Evolutionary conservation across 176 grass and related monocot genomes (phyloP), one percentile per base, ranked within the genome.

Genomic region (Phragmites australis): DNA sequence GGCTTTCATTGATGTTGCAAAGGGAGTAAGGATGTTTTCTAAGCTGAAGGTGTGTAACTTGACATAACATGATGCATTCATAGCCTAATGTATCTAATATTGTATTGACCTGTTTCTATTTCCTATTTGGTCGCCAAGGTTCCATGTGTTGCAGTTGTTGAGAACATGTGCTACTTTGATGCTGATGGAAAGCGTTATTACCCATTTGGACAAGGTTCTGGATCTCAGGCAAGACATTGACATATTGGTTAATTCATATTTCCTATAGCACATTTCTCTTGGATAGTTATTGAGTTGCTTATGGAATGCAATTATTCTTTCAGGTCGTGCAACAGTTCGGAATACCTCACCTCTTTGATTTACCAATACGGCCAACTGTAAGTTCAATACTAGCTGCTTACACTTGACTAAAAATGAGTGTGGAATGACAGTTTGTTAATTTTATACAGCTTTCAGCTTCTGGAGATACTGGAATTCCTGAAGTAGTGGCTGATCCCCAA

Each of bases 151-250:
- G 95, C 92, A 45, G 95, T 98, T 79, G 95, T 98, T 75, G 92
- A 98, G 86, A 98, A 98, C 81, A 94, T 98, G 95, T 98, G 95
- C 83, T 98, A 98, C 84, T 94, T 98, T 57, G 95, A 94, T 89
- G 95, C 95, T 83, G 95, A 98, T 30, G 88, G 75, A 62, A 98
- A 98, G 56, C 89, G 88, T 70, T 87, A 89, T 72, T 91, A 93
- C 79, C 95, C 95, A 59, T 98, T 98, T 78, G 95, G 95, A 39
- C 74, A 91, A 83, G 95, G 95, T 75, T 98, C 95, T 76, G 92
- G 95, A 78, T 68, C 76, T 86, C 95, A 98, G 88, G 95, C 70
- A 97, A 86, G 91, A 74, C 5, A 76, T 34, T 42, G 12, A 31
- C 6, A 1, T 21, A 29, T 75, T 11, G 10, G 25, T 65, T 76